Conservation (phyloP, 163 green algal species). For the Prototheca stagnorum region DNA sequence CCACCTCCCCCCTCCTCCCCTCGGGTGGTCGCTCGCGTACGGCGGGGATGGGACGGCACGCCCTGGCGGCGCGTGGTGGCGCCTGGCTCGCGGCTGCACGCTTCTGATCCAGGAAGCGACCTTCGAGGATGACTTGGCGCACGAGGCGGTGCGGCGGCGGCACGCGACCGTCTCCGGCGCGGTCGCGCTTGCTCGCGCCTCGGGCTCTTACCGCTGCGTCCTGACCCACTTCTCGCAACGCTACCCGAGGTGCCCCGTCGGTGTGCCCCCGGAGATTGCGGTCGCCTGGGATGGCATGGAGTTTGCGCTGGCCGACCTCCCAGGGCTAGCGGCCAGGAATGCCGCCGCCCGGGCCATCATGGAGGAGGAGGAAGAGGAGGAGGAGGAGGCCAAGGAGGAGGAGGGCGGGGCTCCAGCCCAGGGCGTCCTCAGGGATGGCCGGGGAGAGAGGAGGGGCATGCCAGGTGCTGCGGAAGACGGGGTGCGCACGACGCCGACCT, state of each 20-base stretch:
- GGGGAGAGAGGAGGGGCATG: too few relatives aligned
- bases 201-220: slow-evolving; percentile 26
- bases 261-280: slow-evolving; percentile 6
- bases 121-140: slow-evolving; percentile 32
- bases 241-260: slow-evolving; percentile 40
- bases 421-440: too few relatives aligned
- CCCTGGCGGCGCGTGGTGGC: slow-evolving; percentile 15
- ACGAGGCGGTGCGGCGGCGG: slow-evolving; percentile 39
- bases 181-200: slow-evolving; percentile 20
- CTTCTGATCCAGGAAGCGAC: slow-evolving; percentile 67
- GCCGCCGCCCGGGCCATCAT: slow-evolving; percentile 7
- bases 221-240: slow-evolving; percentile 73
- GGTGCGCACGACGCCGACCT: too few relatives aligned
- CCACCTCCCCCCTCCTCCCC: too few relatives aligned
- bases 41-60: slow-evolving; percentile 54
- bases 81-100: slow-evolving; percentile 13
- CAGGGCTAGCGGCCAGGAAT: slow-evolving; percentile 17
- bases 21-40: slow-evolving; percentile 49
- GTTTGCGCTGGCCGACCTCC: slow-evolving; percentile 22
- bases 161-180: slow-evolving; percentile 46
- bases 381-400: too few relatives aligned
- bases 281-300: slow-evolving; percentile 37
- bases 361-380: slow-evolving; percentile 2
- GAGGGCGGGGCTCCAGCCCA: too few relatives aligned
- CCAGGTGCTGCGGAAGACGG: too few relatives aligned